Evolutionary conservation across 2,329 filamentous ascomycete species (phyloP), one percentile per base, ranked within the genome.

Genomic region (Neopestalotiopsis sp.): DNA sequence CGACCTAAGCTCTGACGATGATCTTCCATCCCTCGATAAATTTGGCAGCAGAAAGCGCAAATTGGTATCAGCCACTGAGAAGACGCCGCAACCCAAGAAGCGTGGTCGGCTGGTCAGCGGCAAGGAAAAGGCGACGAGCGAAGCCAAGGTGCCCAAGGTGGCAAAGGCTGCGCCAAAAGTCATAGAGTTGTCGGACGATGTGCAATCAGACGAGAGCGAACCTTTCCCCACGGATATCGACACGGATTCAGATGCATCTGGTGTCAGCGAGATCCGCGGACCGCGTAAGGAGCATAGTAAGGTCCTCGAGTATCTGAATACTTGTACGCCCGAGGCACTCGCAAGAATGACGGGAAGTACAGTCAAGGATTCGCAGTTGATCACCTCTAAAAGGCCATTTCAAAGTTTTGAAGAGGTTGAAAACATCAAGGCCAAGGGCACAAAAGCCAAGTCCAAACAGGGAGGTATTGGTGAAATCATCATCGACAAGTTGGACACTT

Each of bases 261-360:
- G 61, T 13, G 67, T 56, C 34, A 67, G 69, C 34, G 42, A 62
- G 14, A 38, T 34, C 61, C 68, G 14, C 28, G 45, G 14, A 58
- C 42, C n/a, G 28, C 68, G 13, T 2, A 69, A 70, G 13, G 70
- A 70, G 28, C 85, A 89, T 38, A 76, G 76, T 4, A 86, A 86
- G 67, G 88, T 98, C 6, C 83, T 98, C 34, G 87, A 90, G 7
- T 97, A 94, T 75, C 90, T 99, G 79, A 98, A 98, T 76, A 89
- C 86, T 0, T 96, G 93, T 78, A 89, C 90, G 5, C 83, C 89
- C 10, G 88, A 91, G 45, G 93, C 95, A 68, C 87, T 99, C 57
- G 89, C 92, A 1, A 95, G 97, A 73, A 91, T 98, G 70, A 94
- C 94, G 0, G 91, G 90, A 40, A 90, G 92, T 70, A 91, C 92